A percentile compares a stretch with the other conserved stretches of the same genome.
These are phyloP conservation scores for Phlyctochytrium bullatum DNA, from an alignment of 192 early-diverging fungal genomes.

Conservation along the genomic window DNA sequence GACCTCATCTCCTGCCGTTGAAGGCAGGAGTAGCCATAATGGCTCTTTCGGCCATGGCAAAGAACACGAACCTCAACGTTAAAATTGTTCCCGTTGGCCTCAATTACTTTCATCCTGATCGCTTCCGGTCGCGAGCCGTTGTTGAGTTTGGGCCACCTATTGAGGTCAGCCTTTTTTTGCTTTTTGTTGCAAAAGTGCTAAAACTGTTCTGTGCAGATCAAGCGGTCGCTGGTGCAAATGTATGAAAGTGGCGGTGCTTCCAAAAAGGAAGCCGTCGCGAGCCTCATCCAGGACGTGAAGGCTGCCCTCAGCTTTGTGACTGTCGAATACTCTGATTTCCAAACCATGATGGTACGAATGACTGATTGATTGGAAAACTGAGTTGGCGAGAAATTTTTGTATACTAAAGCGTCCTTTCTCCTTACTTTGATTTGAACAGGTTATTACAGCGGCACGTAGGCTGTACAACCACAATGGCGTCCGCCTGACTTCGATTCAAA, in stretches of 20 bases:
- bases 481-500: neutral
- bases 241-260: too few relatives aligned
- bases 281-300: slow-evolving; percentile 72
- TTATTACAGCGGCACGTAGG: neutral
- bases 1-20: slow-evolving; percentile 84
- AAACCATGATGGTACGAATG: slow-evolving; percentile 72
- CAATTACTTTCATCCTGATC: slow-evolving; percentile 93
- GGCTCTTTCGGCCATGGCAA: slow-evolving; percentile 80
- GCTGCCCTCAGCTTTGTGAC: slow-evolving; percentile 83
- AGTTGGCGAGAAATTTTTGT: too few relatives aligned
- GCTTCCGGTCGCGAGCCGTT: slow-evolving; percentile 94
- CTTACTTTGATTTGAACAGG: neutral
- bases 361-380: too few relatives aligned
- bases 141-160: slow-evolving; percentile 95
- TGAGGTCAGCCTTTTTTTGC: slow-evolving; percentile 18
- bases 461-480: neutral
- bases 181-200: neutral
- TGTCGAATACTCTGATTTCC: slow-evolving; percentile 86
- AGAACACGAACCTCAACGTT: slow-evolving; percentile 76
- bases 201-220: neutral
- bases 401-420: neutral
- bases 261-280: slow-evolving; percentile 78
- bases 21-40: slow-evolving; percentile 70
- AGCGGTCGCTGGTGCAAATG: too few relatives aligned
- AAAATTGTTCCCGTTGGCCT: slow-evolving; percentile 91